phyloP scores from a whole-genome alignment of 352 stramenopile genomes.

The Pythium periplocum region DNA sequence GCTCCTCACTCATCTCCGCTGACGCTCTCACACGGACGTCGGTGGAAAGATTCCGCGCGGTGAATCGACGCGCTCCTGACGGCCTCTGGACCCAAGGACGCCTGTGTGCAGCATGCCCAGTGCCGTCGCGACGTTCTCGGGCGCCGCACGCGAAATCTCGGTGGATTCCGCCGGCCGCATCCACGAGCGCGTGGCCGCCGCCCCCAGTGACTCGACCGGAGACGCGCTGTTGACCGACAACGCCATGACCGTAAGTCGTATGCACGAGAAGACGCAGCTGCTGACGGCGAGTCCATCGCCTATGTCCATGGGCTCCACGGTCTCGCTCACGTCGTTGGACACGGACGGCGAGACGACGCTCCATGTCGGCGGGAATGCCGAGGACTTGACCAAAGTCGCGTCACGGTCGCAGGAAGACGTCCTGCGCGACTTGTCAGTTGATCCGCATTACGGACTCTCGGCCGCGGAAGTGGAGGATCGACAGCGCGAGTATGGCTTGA shows the following conservation, averaged over 20 bases:
- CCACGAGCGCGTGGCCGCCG: too few relatives aligned
- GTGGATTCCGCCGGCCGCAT: too few relatives aligned
- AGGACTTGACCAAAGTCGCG: slow-evolving; percentile 13
- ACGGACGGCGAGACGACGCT: slow-evolving; percentile 7
- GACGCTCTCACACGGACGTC: too few relatives aligned
- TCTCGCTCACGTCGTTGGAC: slow-evolving; percentile 16
- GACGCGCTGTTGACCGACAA: background rate
- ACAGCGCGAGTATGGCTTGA: slow-evolving; percentile 63
- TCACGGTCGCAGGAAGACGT: slow-evolving; percentile 52
- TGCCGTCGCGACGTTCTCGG: too few relatives aligned
- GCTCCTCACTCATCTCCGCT: too few relatives aligned
- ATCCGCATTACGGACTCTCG: slow-evolving; percentile 56
- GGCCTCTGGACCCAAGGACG: too few relatives aligned
- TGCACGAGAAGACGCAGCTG: background rate
- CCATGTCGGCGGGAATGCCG: slow-evolving; percentile 5
- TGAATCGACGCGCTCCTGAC: too few relatives aligned
- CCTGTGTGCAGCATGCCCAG: too few relatives aligned
- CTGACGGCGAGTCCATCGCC: slow-evolving; percentile 4
- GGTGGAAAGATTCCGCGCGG: too few relatives aligned
- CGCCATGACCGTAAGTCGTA: background rate
- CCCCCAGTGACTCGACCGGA: too few relatives aligned
- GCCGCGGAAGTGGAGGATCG: slow-evolving; percentile 47
- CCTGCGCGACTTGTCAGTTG: slow-evolving; percentile 56
- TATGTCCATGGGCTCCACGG: slow-evolving; percentile 11
- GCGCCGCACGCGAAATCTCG: too few relatives aligned